Evolutionary conservation across 2,329 filamentous ascomycete species (phyloP).

Genomic region (Calonectria fujianensis): DNA sequence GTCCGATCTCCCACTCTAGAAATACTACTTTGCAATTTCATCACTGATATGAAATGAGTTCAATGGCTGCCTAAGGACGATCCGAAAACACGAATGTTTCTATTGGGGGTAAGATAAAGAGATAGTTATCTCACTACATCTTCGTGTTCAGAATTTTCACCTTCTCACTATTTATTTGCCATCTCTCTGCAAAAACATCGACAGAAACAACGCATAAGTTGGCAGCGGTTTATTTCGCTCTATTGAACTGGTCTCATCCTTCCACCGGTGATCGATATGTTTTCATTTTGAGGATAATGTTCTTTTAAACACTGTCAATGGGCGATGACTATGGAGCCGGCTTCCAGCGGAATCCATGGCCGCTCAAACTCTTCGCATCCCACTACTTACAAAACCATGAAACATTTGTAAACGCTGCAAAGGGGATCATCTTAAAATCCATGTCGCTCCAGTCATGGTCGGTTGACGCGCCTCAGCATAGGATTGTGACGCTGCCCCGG

Average conservation of each 20-base stretch:
- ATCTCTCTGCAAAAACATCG: too few relatives aligned
- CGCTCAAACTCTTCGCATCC: too few relatives aligned
- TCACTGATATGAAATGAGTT: not conserved
- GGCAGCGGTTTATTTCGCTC: too few relatives aligned
- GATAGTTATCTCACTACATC: not conserved
- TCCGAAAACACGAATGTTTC: not conserved
- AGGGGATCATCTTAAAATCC: not conserved
- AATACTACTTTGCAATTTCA: not conserved
- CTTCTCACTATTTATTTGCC: too few relatives aligned
- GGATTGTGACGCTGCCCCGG: not conserved
- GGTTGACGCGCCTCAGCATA: not conserved
- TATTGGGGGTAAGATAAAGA: not conserved
- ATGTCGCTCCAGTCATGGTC: not conserved
- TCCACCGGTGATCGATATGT: too few relatives aligned
- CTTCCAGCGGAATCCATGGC: too few relatives aligned
- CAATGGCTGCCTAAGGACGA: not conserved
- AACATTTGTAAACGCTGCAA: not conserved
- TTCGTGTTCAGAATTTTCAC: too few relatives aligned
- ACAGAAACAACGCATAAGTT: too few relatives aligned
- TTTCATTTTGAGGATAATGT: too few relatives aligned
- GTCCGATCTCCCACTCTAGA: conserved; percentile 6
- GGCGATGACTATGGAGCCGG: too few relatives aligned
- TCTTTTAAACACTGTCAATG: too few relatives aligned
- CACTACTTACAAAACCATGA: not conserved
- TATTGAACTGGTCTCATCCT: too few relatives aligned